Conservation (phyloP, 768 basidiomycete genomes). For the Hysterangium stoloniferum region DNA sequence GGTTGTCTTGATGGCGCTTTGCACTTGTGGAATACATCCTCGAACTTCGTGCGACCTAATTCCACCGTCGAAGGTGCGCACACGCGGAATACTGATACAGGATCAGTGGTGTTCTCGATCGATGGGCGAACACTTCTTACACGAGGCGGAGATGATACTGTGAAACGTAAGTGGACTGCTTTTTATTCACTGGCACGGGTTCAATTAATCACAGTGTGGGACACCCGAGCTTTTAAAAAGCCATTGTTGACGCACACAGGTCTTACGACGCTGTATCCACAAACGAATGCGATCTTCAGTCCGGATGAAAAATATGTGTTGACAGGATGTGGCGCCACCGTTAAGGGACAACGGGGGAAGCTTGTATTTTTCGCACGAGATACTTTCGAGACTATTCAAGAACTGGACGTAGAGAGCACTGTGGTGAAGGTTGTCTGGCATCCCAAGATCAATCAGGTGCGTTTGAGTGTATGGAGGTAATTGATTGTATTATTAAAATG, state of each 20-base stretch:
- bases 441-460: constrained; percentile 92
- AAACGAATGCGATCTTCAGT: constrained; percentile 91
- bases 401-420: constrained; percentile 60
- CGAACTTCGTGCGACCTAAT: constrained; percentile 90
- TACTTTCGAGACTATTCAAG: constrained; percentile 59
- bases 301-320: constrained; percentile 88
- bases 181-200: background rate
- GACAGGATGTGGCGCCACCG: constrained; percentile 67
- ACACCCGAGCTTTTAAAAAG: constrained; percentile 83
- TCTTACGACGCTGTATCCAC: constrained; percentile 75
- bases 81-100: constrained; percentile 75
- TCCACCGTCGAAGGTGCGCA: constrained; percentile 85
- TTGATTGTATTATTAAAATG: too few relatives aligned
- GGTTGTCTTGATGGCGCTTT: constrained; percentile 88
- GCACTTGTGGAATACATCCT: constrained; percentile 87
- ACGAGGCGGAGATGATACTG: constrained; percentile 89
- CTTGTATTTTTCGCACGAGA: constrained; percentile 69
- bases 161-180: constrained; percentile 74
- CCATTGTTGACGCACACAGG: constrained; percentile 63
- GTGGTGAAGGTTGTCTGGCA: constrained; percentile 95
- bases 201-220: constrained; percentile 66
- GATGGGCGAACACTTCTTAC: constrained; percentile 83
- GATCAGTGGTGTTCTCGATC: constrained; percentile 80
- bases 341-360: constrained; percentile 61
- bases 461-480: constrained; percentile 19